Evolutionary conservation across 2,329 filamentous ascomycete species (phyloP), one percentile per base, ranked within the genome.

Genomic region (Diaporthe batatas): DNA sequence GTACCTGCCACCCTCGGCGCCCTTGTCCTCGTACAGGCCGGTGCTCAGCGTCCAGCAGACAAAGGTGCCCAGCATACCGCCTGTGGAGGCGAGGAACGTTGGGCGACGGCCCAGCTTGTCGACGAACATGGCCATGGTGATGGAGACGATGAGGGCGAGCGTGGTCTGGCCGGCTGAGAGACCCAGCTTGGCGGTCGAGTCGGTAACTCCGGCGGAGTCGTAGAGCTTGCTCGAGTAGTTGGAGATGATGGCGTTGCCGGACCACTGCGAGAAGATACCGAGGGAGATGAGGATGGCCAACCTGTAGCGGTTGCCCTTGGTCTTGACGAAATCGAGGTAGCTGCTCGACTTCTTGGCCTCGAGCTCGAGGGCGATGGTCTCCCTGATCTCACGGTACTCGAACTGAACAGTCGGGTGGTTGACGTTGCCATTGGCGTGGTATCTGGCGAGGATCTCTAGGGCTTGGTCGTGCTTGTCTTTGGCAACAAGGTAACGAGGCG

Each of bases 211-310:
- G 74, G 88, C 88, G 47, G 83, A 84, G 53, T 84, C 79, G 80
- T 90, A 89, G 62, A 91, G 85, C 72, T 84, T 81, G 72, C 83
- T 86, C 53, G 87, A 84, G 76, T 90, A 91, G 82, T 90, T 90
- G 73, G 84, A 88, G 76, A 91, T 87, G 64, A 91, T 85, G 73
- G 86, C 88, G 78, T 91, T 91, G 70, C 89, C 89, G 47, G 85
- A 88, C 84, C 87, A 90, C 79, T 91, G 88, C 0, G 87, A 89
- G 81, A 90, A 89, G 73, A 91, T 79, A 77, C 88, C 89, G 34
- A 91, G 83, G 1, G 87, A 88, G 59, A 88, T 79, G 68, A 89
- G 81, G 39, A 91, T 81, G 32, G 82, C 76, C 54, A 91, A 79
- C 55, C 89, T 84, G 78, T 89, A 87, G 68, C 88, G 85, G 83